Evolutionary conservation across 176 grass and related monocot genomes (phyloP).

Genomic region (Rhynchospora tenuis): DNA sequence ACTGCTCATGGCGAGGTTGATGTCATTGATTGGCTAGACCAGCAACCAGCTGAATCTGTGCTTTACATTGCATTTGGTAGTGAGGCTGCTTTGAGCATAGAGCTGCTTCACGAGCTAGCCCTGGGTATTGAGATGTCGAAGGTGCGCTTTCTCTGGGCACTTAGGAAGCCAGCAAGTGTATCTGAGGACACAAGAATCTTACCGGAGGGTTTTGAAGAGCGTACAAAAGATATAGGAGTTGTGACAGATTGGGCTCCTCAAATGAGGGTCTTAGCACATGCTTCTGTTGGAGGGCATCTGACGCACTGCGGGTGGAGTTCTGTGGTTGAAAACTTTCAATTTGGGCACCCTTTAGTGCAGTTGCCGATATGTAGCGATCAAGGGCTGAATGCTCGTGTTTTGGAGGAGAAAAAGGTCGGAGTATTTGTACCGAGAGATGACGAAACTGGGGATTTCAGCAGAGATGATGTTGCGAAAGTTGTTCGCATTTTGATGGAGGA

Average conservation of each 20-base stretch:
- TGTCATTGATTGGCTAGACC: conserved; percentile 1
- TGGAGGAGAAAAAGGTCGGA: neutral
- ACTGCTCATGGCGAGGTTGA: neutral
- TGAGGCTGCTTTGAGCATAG: conserved; percentile 7
- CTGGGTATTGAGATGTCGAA: conserved; percentile 10
- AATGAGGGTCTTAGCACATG: conserved; percentile 7
- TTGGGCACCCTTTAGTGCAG: conserved; percentile 33
- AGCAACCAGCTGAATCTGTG: conserved; percentile 1
- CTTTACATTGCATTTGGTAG: conserved; percentile 29
- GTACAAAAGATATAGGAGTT: neutral
- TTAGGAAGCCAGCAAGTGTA: neutral
- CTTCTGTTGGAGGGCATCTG: conserved; percentile 14
- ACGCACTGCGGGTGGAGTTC: conserved; percentile 30
- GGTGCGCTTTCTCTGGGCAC: conserved; percentile 28
- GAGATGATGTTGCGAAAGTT: neutral
- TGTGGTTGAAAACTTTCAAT: conserved; percentile 20
- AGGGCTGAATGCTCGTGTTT: conserved; percentile 14
- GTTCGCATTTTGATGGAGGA: conserved; percentile 26
- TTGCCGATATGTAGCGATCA: conserved; percentile 35
- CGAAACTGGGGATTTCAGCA: conserved; percentile 22
- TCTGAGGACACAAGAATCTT: neutral
- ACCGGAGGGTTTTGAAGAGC: conserved; percentile 8
- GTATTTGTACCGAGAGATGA: conserved; percentile 33
- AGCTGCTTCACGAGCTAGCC: conserved; percentile 15
- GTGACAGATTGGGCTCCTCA: conserved; percentile 24